These are phyloP conservation scores for Paramyrothecium roridum DNA, from an alignment of 2,329 filamentous ascomycete genomes.

Conservation along the genomic window DNA sequence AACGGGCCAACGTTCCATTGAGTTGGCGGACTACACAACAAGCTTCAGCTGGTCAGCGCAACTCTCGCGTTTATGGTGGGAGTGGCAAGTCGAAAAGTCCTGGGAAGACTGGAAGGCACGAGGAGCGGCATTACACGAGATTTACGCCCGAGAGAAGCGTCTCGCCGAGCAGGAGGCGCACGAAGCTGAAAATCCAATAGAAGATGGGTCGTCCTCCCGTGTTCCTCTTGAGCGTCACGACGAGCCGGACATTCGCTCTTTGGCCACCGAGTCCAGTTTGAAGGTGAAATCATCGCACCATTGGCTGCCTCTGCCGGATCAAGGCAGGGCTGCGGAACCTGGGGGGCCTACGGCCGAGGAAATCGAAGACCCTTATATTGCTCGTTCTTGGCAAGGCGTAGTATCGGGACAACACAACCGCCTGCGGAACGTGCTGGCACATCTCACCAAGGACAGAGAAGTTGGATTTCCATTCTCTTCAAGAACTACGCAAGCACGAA, in stretches of 20 bases:
- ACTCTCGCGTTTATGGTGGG: slow-evolving; percentile 26
- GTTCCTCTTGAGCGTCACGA: neutral
- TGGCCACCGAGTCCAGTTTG: too few species aligned
- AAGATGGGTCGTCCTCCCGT: neutral
- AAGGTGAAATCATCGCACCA: too few species aligned
- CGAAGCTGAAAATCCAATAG: neutral
- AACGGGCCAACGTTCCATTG: slow-evolving; percentile 3
- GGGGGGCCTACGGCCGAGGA: neutral
- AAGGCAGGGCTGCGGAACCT: neutral
- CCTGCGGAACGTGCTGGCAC: neutral
- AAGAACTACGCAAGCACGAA: too few species aligned
- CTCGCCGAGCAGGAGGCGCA: slow-evolving; percentile 19
- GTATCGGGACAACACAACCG: neutral
- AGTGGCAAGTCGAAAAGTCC: slow-evolving; percentile 24
- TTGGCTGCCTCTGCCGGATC: too few species aligned
- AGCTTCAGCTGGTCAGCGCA: slow-evolving; percentile 27
- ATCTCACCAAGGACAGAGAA: too few species aligned
- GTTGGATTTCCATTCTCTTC: too few species aligned
- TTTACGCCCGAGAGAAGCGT: slow-evolving; percentile 35
- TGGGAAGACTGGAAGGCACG: slow-evolving; percentile 37
- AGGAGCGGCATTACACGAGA: slow-evolving; percentile 33
- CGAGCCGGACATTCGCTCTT: neutral
- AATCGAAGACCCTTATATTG: neutral
- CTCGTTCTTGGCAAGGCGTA: neutral
- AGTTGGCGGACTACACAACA: slow-evolving; percentile 3